These are phyloP conservation scores for Globisporangium cederbergense DNA, from an alignment of 352 stramenopile species.

Conservation along the genomic window DNA sequence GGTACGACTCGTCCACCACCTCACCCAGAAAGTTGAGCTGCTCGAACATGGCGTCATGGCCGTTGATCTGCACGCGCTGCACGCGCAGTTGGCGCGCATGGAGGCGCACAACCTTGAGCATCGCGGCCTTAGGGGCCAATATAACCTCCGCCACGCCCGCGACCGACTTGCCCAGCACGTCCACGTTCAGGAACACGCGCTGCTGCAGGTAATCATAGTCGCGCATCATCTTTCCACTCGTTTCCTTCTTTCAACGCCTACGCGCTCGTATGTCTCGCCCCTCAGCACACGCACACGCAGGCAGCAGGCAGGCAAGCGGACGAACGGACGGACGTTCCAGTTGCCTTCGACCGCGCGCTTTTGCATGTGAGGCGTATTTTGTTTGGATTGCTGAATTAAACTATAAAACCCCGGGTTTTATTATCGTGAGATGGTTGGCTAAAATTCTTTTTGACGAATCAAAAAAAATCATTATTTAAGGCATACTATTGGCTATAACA, in stretches of 20 bases:
- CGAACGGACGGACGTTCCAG: not conserved
- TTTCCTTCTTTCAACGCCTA: not conserved
- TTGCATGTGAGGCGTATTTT: not conserved
- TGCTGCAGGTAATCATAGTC: constrained; percentile 87
- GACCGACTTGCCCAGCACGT: constrained; percentile 64
- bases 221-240: constrained; percentile 50
- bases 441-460: not conserved
- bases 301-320: not conserved
- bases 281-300: not conserved
- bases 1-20: constrained; percentile 76
- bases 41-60: constrained; percentile 57
- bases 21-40: constrained; percentile 77
- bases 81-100: constrained; percentile 76
- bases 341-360: not conserved
- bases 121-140: constrained; percentile 51
- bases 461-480: not conserved
- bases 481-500: too few species aligned
- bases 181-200: constrained; percentile 69
- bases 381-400: not conserved
- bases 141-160: constrained; percentile 67
- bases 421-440: not conserved
- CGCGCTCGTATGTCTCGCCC: not conserved
- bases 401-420: not conserved
- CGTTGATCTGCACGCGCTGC: constrained; percentile 49
- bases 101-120: constrained; percentile 59